Conservation (phyloP, 768 basidiomycete species). For the Aureoboletus auriporus region DNA sequence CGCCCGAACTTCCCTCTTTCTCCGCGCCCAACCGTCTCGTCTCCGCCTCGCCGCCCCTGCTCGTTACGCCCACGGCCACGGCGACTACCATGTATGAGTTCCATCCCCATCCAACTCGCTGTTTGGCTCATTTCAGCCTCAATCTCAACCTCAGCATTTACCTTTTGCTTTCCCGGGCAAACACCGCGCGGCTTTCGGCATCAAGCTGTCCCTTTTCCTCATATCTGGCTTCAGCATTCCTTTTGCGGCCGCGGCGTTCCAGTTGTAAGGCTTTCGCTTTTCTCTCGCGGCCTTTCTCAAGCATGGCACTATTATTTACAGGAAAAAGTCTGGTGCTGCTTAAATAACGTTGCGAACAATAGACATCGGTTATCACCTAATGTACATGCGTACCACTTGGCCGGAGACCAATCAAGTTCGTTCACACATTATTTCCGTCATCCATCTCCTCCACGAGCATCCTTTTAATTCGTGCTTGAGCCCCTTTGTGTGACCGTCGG, state of each 20-base stretch:
- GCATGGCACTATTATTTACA: conserved; percentile 15
- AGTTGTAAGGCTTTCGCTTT: conserved; percentile 49
- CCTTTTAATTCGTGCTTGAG: conserved; percentile 34
- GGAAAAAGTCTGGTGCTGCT: conserved; percentile 36
- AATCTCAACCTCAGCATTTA: conserved; percentile 39
- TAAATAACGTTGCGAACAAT: conserved; percentile 18
- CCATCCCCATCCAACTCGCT: neutral
- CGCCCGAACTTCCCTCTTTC: conserved; percentile 38
- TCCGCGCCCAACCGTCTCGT: conserved; percentile 38
- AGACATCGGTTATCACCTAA: conserved; percentile 1
- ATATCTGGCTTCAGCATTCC: conserved; percentile 61
- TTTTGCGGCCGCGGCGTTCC: conserved; percentile 56
- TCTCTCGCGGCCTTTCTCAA: neutral
- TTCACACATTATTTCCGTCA: conserved; percentile 15
- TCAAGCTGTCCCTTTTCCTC: conserved; percentile 37
- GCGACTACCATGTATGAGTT: conserved; percentile 47
- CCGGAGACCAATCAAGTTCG: neutral
- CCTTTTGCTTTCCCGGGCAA: conserved; percentile 53
- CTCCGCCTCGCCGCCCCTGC: conserved; percentile 24
- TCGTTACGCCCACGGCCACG: conserved; percentile 48
- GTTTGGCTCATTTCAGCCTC: neutral
- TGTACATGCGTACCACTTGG: conserved; percentile 7
- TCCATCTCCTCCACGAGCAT: conserved; percentile 25
- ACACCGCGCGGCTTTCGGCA: conserved; percentile 43
- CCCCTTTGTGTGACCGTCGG: conserved; percentile 32